phyloP scores from a whole-genome alignment of 345 rosid genomes.

The Raphanus sativus region DNA sequence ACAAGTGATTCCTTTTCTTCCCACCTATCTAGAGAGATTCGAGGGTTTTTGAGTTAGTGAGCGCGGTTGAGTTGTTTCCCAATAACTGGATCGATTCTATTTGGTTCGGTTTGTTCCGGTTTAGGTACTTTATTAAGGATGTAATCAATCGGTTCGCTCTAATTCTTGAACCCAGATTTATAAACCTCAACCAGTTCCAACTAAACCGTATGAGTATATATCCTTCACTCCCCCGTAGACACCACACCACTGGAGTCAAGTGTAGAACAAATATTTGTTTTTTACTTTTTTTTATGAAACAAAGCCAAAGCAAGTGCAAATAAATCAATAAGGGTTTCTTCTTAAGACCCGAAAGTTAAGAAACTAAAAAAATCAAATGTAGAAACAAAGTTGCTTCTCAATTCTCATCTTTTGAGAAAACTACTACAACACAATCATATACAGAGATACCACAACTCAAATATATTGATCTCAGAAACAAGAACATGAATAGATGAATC shows the following conservation, averaged over 20 bases:
- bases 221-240: not conserved
- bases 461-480: conserved; percentile 20
- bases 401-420: conserved; percentile 15
- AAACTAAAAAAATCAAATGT: conserved; percentile 21
- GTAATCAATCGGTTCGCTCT: no score
- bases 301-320: conserved; percentile 1
- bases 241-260: not conserved
- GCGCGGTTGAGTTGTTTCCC: conserved; percentile 24
- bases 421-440: conserved; percentile 33
- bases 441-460: conserved; percentile 26
- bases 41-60: conserved; percentile 35
- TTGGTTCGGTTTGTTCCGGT: not conserved
- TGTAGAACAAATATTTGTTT: not conserved
- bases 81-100: not conserved
- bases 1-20: not conserved
- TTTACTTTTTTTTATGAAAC: not conserved
- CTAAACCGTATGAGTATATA: not conserved
- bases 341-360: conserved; percentile 9
- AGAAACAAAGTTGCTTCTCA: not conserved
- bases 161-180: not conserved
- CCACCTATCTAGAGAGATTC: conserved; percentile 17
- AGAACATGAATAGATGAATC: conserved; percentile 22
- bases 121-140: not conserved
- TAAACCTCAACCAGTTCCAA: not conserved
- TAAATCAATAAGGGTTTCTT: not conserved